A percentile compares a stretch with the other conserved stretches of the same genome.
Evolutionary conservation across 2,329 filamentous ascomycete species (phyloP).

Genomic region (Beauveria caledonica): DNA sequence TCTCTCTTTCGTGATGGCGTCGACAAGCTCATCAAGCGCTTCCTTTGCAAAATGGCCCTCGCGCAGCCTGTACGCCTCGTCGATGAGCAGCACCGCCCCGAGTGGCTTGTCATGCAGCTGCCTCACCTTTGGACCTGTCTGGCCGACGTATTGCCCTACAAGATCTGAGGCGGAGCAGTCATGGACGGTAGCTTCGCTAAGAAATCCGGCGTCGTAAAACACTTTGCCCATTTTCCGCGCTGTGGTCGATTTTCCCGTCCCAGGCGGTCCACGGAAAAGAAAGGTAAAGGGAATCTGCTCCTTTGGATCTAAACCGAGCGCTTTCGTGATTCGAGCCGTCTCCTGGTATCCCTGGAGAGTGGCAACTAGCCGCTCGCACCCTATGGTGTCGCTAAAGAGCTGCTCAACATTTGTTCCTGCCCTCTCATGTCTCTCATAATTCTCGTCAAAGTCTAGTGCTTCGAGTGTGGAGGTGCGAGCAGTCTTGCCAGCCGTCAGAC

Average conservation of each 20-base stretch:
- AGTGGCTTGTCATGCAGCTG: slow-evolving; percentile 50
- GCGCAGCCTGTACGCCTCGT: slow-evolving; percentile 60
- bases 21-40: slow-evolving; percentile 45
- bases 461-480: slow-evolving; percentile 57
- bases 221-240: slow-evolving; percentile 68
- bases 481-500: slow-evolving; percentile 17
- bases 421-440: slow-evolving; percentile 41
- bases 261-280: slow-evolving; percentile 56
- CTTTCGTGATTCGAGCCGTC: slow-evolving; percentile 25
- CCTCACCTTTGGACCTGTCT: slow-evolving; percentile 60
- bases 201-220: slow-evolving; percentile 66
- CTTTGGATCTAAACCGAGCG: slow-evolving; percentile 19
- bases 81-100: slow-evolving; percentile 61
- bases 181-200: slow-evolving; percentile 50
- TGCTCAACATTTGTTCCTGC: slow-evolving; percentile 34
- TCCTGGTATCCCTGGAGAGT: slow-evolving; percentile 48
- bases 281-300: slow-evolving; percentile 57
- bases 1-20: slow-evolving; percentile 41
- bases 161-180: slow-evolving; percentile 63
- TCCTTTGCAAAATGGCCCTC: slow-evolving; percentile 50
- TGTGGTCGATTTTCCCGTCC: slow-evolving; percentile 65
- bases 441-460: slow-evolving; percentile 64
- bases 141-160: slow-evolving; percentile 59
- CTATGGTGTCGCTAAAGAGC: slow-evolving; percentile 52
- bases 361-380: slow-evolving; percentile 45